Conservation (phyloP, 2,329 filamentous ascomycete genomes). For the Penicillium vulpinum region DNA sequence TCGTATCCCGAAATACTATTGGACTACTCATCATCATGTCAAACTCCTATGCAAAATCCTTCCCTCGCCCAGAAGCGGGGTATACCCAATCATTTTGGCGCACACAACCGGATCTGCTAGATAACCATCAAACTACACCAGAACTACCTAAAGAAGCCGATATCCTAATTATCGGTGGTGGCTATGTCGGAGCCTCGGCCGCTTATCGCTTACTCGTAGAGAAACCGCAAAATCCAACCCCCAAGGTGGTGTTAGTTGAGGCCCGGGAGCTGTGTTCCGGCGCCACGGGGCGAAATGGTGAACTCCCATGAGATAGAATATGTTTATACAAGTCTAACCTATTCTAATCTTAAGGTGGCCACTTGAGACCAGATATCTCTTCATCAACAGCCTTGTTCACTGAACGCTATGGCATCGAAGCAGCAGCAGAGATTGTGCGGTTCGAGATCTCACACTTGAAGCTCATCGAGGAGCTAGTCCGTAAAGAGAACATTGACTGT, state of each 20-base stretch:
- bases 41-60: neutral
- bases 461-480: slow-evolving; percentile 41
- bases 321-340: neutral
- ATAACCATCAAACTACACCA: slow-evolving; percentile 4
- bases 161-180: slow-evolving; percentile 50
- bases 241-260: slow-evolving; percentile 40
- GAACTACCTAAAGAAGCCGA: slow-evolving; percentile 41
- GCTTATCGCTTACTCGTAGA: slow-evolving; percentile 42
- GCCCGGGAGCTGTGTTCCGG: slow-evolving; percentile 43
- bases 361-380: slow-evolving; percentile 45
- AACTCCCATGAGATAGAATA: neutral
- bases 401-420: slow-evolving; percentile 35
- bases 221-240: slow-evolving; percentile 10
- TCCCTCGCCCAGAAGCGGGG: slow-evolving; percentile 4
- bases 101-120: neutral
- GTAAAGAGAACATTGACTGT: slow-evolving; percentile 46
- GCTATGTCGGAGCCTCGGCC: slow-evolving; percentile 47
- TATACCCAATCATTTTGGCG: slow-evolving; percentile 10
- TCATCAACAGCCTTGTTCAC: slow-evolving; percentile 36
- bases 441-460: slow-evolving; percentile 45
- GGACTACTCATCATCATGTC: neutral
- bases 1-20: neutral
- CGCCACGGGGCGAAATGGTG: slow-evolving; percentile 46
- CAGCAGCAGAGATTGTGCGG: slow-evolving; percentile 39
- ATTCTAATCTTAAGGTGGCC: slow-evolving; percentile 29